Evolutionary conservation across 768 basidiomycete genomes (phyloP).

Genomic region (Coprinellus micaceus): DNA sequence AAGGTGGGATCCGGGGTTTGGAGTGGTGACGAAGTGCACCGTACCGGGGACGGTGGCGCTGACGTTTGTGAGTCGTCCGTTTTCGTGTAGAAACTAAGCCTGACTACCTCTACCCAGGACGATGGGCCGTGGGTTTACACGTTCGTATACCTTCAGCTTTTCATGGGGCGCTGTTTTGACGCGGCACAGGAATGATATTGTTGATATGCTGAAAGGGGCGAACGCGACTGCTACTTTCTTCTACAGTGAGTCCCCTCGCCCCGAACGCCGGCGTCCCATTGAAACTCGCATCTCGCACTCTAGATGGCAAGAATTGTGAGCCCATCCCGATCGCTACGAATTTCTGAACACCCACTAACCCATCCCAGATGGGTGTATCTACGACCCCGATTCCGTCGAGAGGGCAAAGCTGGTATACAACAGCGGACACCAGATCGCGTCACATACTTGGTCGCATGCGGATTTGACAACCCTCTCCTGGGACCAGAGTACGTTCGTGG

Average conservation of each 20-base stretch:
- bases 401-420: constrained; percentile 21
- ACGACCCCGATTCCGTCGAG: constrained; percentile 16
- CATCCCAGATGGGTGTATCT: constrained; percentile 23
- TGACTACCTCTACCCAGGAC: constrained; percentile 14
- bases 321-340: background rate
- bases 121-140: constrained; percentile 23
- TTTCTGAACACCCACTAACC: background rate
- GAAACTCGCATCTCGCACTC: background rate
- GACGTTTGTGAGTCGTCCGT: constrained; percentile 5
- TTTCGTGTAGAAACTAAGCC: background rate
- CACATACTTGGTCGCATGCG: constrained; percentile 31
- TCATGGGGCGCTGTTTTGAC: background rate
- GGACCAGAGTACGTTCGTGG: constrained; percentile 22
- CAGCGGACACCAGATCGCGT: constrained; percentile 29
- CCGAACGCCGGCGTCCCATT: background rate
- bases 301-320: constrained; percentile 13
- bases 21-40: constrained; percentile 5
- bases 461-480: constrained; percentile 21
- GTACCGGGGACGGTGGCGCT: constrained; percentile 6
- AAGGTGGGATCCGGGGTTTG: background rate
- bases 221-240: constrained; percentile 34
- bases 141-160: constrained; percentile 1
- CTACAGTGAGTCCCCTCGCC: constrained; percentile 18
- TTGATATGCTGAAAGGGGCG: constrained; percentile 15
- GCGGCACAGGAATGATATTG: constrained; percentile 14